Percentiles rank a stretch among this genome's conserved stretches.
Evolutionary conservation across 192 early-diverging fungal species (phyloP).

Genomic region (Gonapodya prolifera): DNA sequence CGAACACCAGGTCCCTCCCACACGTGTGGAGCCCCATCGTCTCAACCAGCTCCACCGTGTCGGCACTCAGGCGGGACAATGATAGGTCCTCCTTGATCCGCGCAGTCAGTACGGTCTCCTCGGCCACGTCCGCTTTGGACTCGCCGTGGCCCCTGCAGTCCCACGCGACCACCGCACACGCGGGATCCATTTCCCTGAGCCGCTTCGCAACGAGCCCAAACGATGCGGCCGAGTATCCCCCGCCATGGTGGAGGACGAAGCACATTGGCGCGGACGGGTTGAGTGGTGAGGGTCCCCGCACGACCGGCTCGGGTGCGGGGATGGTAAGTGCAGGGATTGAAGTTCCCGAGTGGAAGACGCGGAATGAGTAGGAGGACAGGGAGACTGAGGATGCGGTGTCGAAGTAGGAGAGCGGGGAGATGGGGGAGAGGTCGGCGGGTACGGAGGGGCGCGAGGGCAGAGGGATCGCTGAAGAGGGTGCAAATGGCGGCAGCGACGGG

Average conservation of each 20-base stretch:
- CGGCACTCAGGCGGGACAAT: constrained; percentile 38
- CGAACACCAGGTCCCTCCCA: constrained; percentile 40
- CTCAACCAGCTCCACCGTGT: constrained; percentile 35
- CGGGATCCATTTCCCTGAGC: constrained; percentile 26
- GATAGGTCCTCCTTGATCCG: constrained; percentile 37
- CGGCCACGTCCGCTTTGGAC: constrained; percentile 12
- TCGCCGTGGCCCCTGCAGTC: constrained; percentile 66
- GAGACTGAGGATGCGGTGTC: background rate
- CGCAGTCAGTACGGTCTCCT: constrained; percentile 27
- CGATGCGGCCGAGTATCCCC: constrained; percentile 50
- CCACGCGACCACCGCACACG: constrained; percentile 36
- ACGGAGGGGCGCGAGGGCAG: too few relatives aligned
- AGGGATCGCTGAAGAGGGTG: background rate
- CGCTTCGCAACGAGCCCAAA: constrained; percentile 49
- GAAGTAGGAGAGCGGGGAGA: background rate
- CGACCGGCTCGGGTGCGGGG: background rate
- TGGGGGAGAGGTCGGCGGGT: background rate
- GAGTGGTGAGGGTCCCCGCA: background rate
- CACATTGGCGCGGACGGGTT: constrained; percentile 19
- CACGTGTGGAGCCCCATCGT: constrained; percentile 28
- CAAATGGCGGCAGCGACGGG: background rate
- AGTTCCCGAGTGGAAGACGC: background rate
- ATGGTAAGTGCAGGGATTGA: background rate
- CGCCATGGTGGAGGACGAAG: constrained; percentile 75
- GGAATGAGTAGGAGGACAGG: background rate